Evolutionary conservation across 257 asterid genomes (phyloP).

Genomic region (Solanum appendiculatum): DNA sequence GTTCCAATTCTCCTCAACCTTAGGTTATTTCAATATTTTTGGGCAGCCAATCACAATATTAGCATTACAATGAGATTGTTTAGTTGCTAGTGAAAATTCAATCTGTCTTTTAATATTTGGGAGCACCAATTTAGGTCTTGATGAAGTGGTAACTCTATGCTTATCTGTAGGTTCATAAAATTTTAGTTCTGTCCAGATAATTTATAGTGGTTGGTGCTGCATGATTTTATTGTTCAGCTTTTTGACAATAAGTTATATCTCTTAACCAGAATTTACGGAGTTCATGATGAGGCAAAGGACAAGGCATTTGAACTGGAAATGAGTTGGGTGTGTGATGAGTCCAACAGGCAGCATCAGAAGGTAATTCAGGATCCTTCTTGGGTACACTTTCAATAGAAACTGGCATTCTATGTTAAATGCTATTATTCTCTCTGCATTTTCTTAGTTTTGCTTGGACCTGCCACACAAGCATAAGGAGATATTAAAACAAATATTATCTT

Average conservation of each 20-base stretch:
- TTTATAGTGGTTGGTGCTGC: background rate
- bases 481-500: background rate
- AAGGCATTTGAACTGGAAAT: constrained; percentile 94
- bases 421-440: background rate
- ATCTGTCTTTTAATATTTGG: background rate
- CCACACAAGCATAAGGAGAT: background rate
- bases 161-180: background rate
- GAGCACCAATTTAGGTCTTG: background rate
- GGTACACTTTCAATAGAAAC: background rate
- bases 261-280: constrained; percentile 65
- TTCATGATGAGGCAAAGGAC: constrained; percentile 97
- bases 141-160: background rate
- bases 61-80: background rate
- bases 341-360: constrained; percentile 90
- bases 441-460: background rate
- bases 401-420: background rate
- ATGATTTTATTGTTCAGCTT: background rate
- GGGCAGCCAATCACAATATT: background rate
- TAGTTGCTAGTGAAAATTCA: background rate
- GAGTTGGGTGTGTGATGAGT: constrained; percentile 99
- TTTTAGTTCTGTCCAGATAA: background rate
- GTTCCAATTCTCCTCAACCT: background rate
- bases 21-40: background rate
- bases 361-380: constrained; percentile 18
- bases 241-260: background rate